Conservation (phyloP, 768 basidiomycete species). For the Podaxis carcinomalis region DNA sequence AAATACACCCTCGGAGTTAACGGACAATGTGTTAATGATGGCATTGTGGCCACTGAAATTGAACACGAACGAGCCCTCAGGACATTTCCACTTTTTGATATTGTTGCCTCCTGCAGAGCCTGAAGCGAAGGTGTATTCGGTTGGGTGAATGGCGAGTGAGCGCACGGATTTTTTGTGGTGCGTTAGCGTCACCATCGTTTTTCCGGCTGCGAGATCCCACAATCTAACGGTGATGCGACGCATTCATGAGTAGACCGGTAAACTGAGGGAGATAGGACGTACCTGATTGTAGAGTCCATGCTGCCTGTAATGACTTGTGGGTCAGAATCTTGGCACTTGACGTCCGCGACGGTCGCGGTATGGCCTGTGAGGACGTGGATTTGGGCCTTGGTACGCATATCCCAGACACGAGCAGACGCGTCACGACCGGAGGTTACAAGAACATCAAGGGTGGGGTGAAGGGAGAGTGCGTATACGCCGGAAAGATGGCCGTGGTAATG, state of each 20-base stretch:
- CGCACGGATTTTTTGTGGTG: conserved; percentile 99
- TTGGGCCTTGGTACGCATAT: conserved; percentile 97
- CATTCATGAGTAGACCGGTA: neutral
- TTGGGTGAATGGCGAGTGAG: conserved; percentile 90
- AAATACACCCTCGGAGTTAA: conserved; percentile 94
- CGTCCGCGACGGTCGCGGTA: conserved; percentile 92
- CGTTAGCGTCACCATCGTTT: conserved; percentile 94
- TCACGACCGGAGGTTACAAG: conserved; percentile 95
- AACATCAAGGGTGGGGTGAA: conserved; percentile 95
- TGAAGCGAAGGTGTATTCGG: conserved; percentile 94
- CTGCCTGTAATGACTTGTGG: conserved; percentile 97
- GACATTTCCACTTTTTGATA: conserved; percentile 99
- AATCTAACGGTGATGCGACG: conserved; percentile 41
- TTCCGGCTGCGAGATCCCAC: conserved; percentile 98
- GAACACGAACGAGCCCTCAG: conserved; percentile 92
- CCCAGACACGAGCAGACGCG: conserved; percentile 97
- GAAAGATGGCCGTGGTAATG: conserved; percentile 99
- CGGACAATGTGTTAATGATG: conserved; percentile 92
- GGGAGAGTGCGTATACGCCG: conserved; percentile 89
- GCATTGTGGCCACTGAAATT: conserved; percentile 97
- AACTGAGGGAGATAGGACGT: conserved; percentile 17
- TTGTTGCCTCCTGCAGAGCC: conserved; percentile 99
- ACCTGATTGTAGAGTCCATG: conserved; percentile 97
- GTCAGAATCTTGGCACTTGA: conserved; percentile 94
- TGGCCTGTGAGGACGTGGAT: conserved; percentile 93